Conservation (phyloP, 257 asterid species). For the Henckelia pumila region DNA sequence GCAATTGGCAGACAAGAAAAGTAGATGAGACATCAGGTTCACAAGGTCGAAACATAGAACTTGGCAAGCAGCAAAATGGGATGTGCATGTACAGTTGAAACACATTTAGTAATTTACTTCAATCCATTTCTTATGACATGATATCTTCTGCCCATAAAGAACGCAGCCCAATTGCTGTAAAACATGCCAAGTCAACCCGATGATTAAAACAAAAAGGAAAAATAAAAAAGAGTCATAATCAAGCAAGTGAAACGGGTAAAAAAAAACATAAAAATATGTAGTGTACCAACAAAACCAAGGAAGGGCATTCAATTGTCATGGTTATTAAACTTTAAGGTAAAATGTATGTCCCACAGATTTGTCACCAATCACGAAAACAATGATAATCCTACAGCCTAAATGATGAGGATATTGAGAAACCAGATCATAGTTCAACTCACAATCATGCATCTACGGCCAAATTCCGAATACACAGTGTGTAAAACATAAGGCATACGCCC, state of each 20-base stretch:
- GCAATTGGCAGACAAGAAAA: neutral
- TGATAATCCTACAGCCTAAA: neutral
- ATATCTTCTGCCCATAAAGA: neutral
- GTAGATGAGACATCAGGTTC: neutral
- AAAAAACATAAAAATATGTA: too few species aligned
- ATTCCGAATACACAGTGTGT: neutral
- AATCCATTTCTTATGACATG: neutral
- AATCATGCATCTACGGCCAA: neutral
- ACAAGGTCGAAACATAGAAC: constrained; percentile 5
- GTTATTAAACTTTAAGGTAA: neutral
- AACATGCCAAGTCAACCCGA: neutral
- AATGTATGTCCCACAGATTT: neutral
- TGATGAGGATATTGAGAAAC: neutral
- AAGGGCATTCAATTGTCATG: neutral
- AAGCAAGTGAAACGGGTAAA: neutral
- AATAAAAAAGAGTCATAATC: neutral
- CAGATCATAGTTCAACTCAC: neutral
- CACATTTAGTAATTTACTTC: neutral
- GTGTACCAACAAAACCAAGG: neutral
- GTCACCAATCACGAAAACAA: neutral
- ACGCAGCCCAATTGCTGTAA: neutral
- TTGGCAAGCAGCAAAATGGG: neutral
- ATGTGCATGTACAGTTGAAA: neutral
- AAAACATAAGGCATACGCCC: neutral
- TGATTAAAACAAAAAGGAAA: too few species aligned